Evolutionary conservation across 768 basidiomycete genomes (phyloP).

Genomic region (Auriculariales sp.): DNA sequence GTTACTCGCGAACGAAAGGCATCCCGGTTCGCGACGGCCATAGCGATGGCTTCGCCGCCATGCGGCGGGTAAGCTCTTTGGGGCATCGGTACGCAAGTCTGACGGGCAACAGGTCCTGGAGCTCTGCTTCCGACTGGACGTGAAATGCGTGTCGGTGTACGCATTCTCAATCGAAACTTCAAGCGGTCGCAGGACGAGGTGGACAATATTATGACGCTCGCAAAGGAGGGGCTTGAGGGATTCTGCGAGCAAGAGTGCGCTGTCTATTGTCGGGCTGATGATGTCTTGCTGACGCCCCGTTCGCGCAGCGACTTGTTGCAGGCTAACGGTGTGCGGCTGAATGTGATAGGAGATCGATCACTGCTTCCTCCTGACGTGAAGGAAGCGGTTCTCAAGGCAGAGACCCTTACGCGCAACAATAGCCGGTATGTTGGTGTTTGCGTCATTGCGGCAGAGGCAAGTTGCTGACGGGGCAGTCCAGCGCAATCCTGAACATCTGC

Average conservation of each 20-base stretch:
- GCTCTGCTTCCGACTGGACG: slow-evolving; percentile 63
- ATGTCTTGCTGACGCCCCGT: neutral
- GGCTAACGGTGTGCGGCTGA: slow-evolving; percentile 68
- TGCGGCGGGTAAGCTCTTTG: slow-evolving; percentile 47
- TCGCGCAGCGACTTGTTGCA: slow-evolving; percentile 57
- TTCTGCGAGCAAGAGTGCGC: slow-evolving; percentile 69
- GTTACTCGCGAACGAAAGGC: slow-evolving; percentile 29
- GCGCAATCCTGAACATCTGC: slow-evolving; percentile 66
- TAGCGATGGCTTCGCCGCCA: slow-evolving; percentile 63
- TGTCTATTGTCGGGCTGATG: neutral
- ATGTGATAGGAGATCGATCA: slow-evolving; percentile 59
- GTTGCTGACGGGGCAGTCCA: neutral
- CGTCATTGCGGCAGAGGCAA: neutral
- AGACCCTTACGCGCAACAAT: slow-evolving; percentile 62
- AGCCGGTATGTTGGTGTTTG: slow-evolving; percentile 31
- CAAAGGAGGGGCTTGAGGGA: slow-evolving; percentile 63
- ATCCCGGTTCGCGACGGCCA: slow-evolving; percentile 69
- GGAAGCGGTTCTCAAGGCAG: slow-evolving; percentile 51
- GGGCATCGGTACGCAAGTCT: neutral
- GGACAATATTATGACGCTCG: slow-evolving; percentile 72
- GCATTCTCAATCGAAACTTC: slow-evolving; percentile 99
- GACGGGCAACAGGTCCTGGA: slow-evolving; percentile 56
- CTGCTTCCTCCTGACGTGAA: slow-evolving; percentile 73
- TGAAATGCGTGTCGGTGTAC: slow-evolving; percentile 83
- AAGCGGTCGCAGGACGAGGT: slow-evolving; percentile 78